These are phyloP conservation scores for Artomyces pyxidatus DNA, from an alignment of 768 basidiomycete species.

Conservation along the genomic window DNA sequence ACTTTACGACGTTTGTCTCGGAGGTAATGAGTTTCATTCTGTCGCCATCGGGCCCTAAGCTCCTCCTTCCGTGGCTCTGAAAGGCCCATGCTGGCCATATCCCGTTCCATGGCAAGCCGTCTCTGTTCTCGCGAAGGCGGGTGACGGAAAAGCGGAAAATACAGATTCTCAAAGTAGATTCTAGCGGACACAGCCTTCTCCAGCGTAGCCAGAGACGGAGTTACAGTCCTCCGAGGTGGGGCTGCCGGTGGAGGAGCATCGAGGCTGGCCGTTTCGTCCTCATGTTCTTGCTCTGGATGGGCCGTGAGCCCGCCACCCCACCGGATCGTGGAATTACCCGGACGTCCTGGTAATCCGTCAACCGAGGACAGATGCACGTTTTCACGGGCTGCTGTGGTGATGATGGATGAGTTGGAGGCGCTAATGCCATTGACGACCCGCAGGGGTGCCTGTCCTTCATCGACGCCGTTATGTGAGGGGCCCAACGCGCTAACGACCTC, in stretches of 20 bases:
- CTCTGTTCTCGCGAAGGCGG: slow-evolving; percentile 82
- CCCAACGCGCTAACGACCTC: slow-evolving; percentile 68
- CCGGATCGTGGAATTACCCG: slow-evolving; percentile 52
- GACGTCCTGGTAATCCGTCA: slow-evolving; percentile 46
- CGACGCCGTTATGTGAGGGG: slow-evolving; percentile 38
- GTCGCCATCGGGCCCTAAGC: slow-evolving; percentile 67
- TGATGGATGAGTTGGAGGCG: slow-evolving; percentile 57
- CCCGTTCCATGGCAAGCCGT: slow-evolving; percentile 77
- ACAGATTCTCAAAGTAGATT: slow-evolving; percentile 91
- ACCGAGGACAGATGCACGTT: slow-evolving; percentile 40
- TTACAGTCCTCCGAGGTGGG: slow-evolving; percentile 52
- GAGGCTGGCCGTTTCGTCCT: slow-evolving; percentile 33
- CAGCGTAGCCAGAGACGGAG: slow-evolving; percentile 82
- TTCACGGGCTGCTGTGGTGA: slow-evolving; percentile 71
- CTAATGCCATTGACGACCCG: slow-evolving; percentile 77
- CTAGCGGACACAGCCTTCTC: slow-evolving; percentile 90
- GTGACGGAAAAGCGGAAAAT: slow-evolving; percentile 79
- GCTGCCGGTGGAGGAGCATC: slow-evolving; percentile 26
- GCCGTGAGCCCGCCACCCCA: slow-evolving; percentile 53
- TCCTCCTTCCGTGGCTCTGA: slow-evolving; percentile 61
- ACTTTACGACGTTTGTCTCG: slow-evolving; percentile 79
- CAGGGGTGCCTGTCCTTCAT: slow-evolving; percentile 45
- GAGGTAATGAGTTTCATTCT: slow-evolving; percentile 87
- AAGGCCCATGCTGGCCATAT: slow-evolving; percentile 71
- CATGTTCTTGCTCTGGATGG: slow-evolving; percentile 63